These are phyloP conservation scores for Xylariomycetidae sp. DNA, from an alignment of 2,329 filamentous ascomycete genomes.

Conservation along the genomic window DNA sequence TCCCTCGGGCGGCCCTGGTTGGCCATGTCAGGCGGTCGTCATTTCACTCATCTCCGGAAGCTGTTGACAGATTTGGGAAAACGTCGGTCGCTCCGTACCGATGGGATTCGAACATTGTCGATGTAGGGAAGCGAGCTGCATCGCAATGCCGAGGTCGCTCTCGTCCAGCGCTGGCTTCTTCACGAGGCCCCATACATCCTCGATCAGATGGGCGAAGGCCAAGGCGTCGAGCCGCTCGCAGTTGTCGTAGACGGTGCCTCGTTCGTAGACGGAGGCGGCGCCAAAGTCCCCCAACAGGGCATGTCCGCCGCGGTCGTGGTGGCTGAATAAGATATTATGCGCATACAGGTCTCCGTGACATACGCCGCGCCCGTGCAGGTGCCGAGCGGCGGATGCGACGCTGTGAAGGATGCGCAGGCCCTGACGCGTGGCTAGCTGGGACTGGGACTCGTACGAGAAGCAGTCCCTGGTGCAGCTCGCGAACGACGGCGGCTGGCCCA, in stretches of 20 bases:
- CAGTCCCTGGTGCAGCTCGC: constrained; percentile 41
- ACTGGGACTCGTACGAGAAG: constrained; percentile 28
- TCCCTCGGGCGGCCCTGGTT: no score
- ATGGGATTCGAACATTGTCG: constrained; percentile 19
- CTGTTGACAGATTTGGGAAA: constrained; percentile 24
- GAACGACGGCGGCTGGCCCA: constrained; percentile 40
- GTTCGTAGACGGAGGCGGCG: constrained; percentile 40
- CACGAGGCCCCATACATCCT: constrained; percentile 37
- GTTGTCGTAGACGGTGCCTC: constrained; percentile 20
- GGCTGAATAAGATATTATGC: constrained; percentile 40
- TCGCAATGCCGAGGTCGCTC: constrained; percentile 9
- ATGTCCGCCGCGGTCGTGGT: constrained; percentile 34
- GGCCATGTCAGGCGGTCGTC: no score
- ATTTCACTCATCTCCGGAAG: no score
- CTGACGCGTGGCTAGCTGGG: constrained; percentile 22
- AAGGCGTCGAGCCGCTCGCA: constrained; percentile 42
- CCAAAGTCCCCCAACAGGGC: constrained; percentile 44
- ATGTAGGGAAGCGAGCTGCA: constrained; percentile 23
- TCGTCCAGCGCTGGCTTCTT: constrained; percentile 15
- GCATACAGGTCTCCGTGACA: constrained; percentile 44
- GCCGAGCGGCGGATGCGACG: constrained; percentile 36
- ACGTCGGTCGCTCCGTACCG: constrained; percentile 27
- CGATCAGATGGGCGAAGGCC: constrained; percentile 42
- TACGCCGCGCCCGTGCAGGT: constrained; percentile 39
- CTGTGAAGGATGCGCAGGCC: constrained; percentile 33